Evolutionary conservation across 1,284 basidiomycete genomes (phyloP).

Genomic region (Cutaneotrichosporon sp.): DNA sequence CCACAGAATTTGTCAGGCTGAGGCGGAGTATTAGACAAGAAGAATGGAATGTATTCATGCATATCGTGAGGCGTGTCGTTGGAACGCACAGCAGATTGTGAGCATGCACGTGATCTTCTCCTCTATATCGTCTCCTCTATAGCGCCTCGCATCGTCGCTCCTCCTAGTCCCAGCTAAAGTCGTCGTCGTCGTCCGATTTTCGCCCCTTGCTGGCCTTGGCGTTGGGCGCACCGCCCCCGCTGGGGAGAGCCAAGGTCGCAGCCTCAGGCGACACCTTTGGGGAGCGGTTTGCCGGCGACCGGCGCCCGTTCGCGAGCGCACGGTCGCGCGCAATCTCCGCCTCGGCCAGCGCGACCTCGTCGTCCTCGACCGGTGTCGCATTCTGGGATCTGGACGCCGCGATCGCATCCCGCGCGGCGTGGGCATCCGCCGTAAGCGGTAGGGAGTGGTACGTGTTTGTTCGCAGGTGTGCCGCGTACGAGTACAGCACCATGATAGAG

Average conservation of each 20-base stretch:
- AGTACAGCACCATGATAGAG: conserved; percentile 85
- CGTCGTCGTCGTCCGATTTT: conserved; percentile 27
- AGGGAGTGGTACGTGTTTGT: conserved; percentile 84
- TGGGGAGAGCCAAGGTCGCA: neutral
- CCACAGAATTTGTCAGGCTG: too few relatives aligned
- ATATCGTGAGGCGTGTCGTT: neutral
- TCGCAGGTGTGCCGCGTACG: conserved; percentile 87
- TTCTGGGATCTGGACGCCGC: neutral
- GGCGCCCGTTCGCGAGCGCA: neutral
- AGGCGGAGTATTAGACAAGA: too few relatives aligned
- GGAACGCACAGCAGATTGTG: too few relatives aligned
- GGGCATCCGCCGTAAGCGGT: conserved; percentile 53
- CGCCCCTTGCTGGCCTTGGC: neutral
- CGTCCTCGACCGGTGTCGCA: neutral
- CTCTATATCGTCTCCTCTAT: too few relatives aligned
- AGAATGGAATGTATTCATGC: neutral
- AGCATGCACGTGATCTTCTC: too few relatives aligned
- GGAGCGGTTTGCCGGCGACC: neutral
- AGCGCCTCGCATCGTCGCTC: too few relatives aligned
- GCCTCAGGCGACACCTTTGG: neutral
- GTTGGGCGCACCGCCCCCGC: conserved; percentile 8
- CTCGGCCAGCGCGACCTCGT: conserved; percentile 13
- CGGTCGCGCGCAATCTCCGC: conserved; percentile 9
- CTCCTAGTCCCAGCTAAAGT: conserved; percentile 35
- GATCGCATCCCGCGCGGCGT: conserved; percentile 2